These are phyloP conservation scores for Euphorbia lathyris DNA, from an alignment of 345 rosid genomes.

Conservation along the genomic window DNA sequence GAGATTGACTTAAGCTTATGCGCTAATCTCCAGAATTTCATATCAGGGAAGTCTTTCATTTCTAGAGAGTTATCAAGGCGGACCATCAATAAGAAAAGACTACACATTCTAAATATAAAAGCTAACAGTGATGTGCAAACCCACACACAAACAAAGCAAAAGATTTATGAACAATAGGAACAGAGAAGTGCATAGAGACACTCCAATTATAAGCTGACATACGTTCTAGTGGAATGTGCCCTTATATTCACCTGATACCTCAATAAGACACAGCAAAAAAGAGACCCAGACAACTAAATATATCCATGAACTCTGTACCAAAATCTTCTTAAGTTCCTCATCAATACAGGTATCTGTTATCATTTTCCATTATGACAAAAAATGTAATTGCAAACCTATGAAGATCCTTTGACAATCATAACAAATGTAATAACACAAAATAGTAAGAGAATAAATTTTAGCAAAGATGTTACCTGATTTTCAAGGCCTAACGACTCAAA, in stretches of 20 bases:
- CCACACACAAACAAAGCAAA: background rate
- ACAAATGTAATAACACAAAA: background rate
- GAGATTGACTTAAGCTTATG: background rate
- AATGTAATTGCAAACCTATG: background rate
- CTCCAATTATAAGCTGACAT: background rate
- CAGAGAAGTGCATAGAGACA: background rate
- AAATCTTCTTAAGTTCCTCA: background rate
- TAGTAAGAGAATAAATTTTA: background rate
- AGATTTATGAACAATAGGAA: background rate
- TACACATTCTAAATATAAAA: background rate
- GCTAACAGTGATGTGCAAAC: background rate
- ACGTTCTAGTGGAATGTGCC: background rate
- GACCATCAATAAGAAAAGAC: no score
- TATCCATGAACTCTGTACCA: background rate
- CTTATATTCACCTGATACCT: background rate
- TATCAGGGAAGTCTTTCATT: background rate
- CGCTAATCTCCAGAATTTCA: background rate
- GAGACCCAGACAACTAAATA: background rate
- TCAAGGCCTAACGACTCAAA: slow-evolving; percentile 57
- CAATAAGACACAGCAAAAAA: background rate
- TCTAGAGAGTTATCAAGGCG: background rate
- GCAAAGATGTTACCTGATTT: slow-evolving; percentile 47
- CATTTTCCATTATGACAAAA: background rate
- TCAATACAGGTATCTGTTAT: background rate
- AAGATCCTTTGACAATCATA: background rate